phyloP scores from a whole-genome alignment of 1,139 yeast genomes.

The Zygoascus meyerae region DNA sequence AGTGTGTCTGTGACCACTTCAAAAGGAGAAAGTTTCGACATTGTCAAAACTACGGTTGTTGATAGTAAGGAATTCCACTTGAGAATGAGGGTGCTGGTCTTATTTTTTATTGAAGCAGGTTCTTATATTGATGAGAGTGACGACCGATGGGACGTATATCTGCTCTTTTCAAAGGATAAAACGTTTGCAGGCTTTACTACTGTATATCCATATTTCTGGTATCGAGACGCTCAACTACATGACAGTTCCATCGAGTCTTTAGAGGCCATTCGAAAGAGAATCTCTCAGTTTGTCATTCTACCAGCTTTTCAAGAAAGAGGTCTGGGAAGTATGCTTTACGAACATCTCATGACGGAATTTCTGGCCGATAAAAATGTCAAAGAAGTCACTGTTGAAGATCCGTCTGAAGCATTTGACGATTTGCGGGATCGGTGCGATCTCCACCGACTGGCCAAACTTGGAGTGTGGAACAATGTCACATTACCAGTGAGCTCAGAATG shows the following conservation, averaged over 20 bases:
- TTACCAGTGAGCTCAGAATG: conserved; percentile 38
- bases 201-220: conserved; percentile 78
- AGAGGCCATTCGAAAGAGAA: conserved; percentile 53
- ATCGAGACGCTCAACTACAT: conserved; percentile 51
- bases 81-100: conserved; percentile 71
- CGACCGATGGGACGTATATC: conserved; percentile 60
- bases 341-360: conserved; percentile 52
- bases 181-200: conserved; percentile 74
- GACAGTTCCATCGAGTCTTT: conserved; percentile 38
- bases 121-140: conserved; percentile 76
- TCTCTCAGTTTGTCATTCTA: conserved; percentile 78
- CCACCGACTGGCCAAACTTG: conserved; percentile 41
- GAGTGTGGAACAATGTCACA: conserved; percentile 27
- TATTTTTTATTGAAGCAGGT: conserved; percentile 90
- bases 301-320: conserved; percentile 70
- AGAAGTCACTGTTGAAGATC: conserved; percentile 91
- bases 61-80: conserved; percentile 48
- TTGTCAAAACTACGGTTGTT: conserved; percentile 37
- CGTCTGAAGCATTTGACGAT: conserved; percentile 89
- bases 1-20: conserved; percentile 32
- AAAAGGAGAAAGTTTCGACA: conserved; percentile 18
- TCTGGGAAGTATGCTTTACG: conserved; percentile 67
- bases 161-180: conserved; percentile 32
- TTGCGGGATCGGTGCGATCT: conserved; percentile 81
- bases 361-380: conserved; percentile 45